Evolutionary conservation across 768 basidiomycete genomes (phyloP), one percentile per base, ranked within the genome.

Genomic region (Leccinum barrowsii): DNA sequence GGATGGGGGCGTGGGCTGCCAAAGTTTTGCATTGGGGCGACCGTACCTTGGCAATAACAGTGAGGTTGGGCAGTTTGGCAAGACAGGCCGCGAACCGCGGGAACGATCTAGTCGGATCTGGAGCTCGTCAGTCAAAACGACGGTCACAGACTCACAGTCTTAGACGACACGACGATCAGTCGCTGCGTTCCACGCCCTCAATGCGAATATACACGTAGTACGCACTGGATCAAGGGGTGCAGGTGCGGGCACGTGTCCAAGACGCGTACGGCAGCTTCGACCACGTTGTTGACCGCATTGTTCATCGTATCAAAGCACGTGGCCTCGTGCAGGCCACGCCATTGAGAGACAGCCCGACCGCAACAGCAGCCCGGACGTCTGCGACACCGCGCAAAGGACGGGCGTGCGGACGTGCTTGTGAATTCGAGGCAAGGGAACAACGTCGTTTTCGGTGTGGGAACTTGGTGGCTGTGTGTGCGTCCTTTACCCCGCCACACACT

Each of bases 21-120:
- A 34, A 10, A 12, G 5, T 22, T 11, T 46, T 19, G 37, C 37
- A 37, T 12, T 17, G 17, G 6, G 19, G 12, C 21, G 11, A 46
- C 19, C 22, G 21, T 47, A 56, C 65, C 47, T 55, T 67, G 11
- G 30, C 55, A n/a, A 59, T 52, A n/a, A 44, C n/a, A 12, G 54
- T 17, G 15, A 65, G 52, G 8, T 59, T 63, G 26, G 59, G 49
- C 4, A 54, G 8, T 6, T 19, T 51, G 1, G 35, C 50, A 7
- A 59, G 59, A 49, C 54, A 57, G 22, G 42, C 42, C 35, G 44
- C 62, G 21, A 69, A 48, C 13, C 13, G 19, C 57, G 6, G 51
- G 52, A 24, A 57, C 17, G 15, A 60, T 54, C 17, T 66, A 26
- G 2, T 28, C 17, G 15, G 42, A 19, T 12, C 44, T 48, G 22